A percentile compares a stretch with the other conserved stretches of the same genome.
phyloP scores from a whole-genome alignment of 2,329 filamentous ascomycete species.

The Cladosporium velox region DNA sequence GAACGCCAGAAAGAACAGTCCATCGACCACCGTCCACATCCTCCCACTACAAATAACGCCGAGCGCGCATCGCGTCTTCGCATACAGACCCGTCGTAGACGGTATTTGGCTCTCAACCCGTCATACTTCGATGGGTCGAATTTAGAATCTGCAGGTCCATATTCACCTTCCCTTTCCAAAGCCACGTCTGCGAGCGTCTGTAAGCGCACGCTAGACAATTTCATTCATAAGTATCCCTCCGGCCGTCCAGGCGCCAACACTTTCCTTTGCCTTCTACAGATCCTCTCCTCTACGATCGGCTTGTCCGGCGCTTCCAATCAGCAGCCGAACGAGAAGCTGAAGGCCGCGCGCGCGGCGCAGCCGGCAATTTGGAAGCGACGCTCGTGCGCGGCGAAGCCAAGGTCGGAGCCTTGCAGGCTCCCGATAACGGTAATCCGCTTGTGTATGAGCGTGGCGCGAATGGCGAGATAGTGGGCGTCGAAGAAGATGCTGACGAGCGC shows the following conservation, averaged over 20 bases:
- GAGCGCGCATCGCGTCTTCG: conserved; percentile 14
- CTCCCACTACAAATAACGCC: conserved; percentile 36
- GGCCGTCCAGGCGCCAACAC: conserved; percentile 19
- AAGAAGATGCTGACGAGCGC: conserved; percentile 33
- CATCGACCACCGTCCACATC: background rate
- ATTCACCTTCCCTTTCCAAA: conserved; percentile 4
- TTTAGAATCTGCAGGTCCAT: conserved; percentile 62
- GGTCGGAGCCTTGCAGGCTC: conserved; percentile 62
- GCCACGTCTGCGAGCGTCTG: background rate
- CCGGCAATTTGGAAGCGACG: conserved; percentile 75
- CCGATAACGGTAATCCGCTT: conserved; percentile 53
- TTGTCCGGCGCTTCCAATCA: conserved; percentile 76
- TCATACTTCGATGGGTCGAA: conserved; percentile 66
- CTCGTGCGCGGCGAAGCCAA: conserved; percentile 75
- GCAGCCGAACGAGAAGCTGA: conserved; percentile 72
- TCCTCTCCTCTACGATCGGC: conserved; percentile 77
- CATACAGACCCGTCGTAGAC: conserved; percentile 69
- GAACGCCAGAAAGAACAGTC: background rate
- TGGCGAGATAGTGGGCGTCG: conserved; percentile 60
- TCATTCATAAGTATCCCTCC: background rate
- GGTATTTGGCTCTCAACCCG: conserved; percentile 72
- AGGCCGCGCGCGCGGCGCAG: conserved; percentile 73
- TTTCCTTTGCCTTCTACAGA: conserved; percentile 48
- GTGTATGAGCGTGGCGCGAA: conserved; percentile 54
- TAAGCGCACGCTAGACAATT: background rate